These are phyloP conservation scores for Fulvia fulva DNA, from an alignment of 2,329 filamentous ascomycete genomes.

Conservation along the genomic window DNA sequence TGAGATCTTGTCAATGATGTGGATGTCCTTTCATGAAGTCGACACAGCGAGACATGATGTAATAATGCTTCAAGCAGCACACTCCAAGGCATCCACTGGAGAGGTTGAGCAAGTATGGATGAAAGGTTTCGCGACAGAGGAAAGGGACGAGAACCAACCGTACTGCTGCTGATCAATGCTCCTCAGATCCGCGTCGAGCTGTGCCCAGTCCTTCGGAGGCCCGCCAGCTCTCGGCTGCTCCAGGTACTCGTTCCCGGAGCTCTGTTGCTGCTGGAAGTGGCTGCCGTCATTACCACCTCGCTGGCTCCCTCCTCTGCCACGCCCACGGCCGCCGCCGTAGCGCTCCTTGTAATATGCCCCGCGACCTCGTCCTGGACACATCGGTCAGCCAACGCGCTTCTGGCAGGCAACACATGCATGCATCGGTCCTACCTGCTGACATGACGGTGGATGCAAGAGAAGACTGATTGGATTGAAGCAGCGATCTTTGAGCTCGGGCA, in stretches of 20 bases:
- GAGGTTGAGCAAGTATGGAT: neutral
- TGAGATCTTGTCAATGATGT: slow-evolving; percentile 15
- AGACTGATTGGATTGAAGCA: neutral
- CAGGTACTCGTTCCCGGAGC: neutral
- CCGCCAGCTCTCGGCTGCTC: slow-evolving; percentile 5
- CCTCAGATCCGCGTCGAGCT: slow-evolving; percentile 22
- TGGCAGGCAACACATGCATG: neutral
- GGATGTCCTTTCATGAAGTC: neutral
- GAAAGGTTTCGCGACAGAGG: neutral
- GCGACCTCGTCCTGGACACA: slow-evolving; percentile 15
- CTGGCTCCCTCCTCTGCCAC: slow-evolving; percentile 13
- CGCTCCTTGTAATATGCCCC: slow-evolving; percentile 30
- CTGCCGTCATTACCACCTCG: slow-evolving; percentile 1
- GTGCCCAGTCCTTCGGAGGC: slow-evolving; percentile 19
- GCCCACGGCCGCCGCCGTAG: slow-evolving; percentile 24
- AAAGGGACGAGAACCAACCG: slow-evolving; percentile 20
- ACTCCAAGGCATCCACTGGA: neutral
- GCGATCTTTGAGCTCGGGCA: neutral
- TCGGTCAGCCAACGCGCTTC: neutral
- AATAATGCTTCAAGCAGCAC: neutral
- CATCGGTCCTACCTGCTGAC: slow-evolving; percentile 1
- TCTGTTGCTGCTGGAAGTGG: slow-evolving; percentile 2
- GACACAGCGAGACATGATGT: neutral
- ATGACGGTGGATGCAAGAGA: neutral
- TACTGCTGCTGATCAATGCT: slow-evolving; percentile 31